Percentiles rank a stretch among this genome's conserved stretches.
Conservation (phyloP, 2,329 filamentous ascomycete species). For the Neopestalotiopsis sp. region DNA sequence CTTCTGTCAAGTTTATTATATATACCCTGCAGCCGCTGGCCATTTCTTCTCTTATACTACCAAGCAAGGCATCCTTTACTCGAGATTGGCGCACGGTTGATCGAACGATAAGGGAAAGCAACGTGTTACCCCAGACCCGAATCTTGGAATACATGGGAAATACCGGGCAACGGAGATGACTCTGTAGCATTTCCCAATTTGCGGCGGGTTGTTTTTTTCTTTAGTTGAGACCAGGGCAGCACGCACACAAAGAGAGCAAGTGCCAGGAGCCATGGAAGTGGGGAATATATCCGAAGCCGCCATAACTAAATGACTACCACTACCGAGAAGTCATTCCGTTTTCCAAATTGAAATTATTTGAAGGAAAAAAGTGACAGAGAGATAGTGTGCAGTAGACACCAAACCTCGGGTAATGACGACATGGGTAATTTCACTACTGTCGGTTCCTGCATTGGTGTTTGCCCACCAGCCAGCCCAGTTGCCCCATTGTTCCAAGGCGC, state of each 20-base stretch:
- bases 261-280: not conserved
- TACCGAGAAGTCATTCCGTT: too few relatives aligned
- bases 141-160: not conserved
- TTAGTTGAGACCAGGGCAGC: not conserved
- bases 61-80: too few relatives aligned
- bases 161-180: not conserved
- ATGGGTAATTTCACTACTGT: constrained; percentile 2
- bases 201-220: not conserved
- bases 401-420: not conserved
- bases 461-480: not conserved
- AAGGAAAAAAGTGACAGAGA: too few relatives aligned
- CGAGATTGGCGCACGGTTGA: not conserved
- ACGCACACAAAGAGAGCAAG: not conserved
- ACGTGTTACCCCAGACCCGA: not conserved
- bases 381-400: too few relatives aligned
- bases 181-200: not conserved
- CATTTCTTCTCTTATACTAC: not conserved
- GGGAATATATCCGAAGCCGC: not conserved
- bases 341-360: too few relatives aligned
- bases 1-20: not conserved
- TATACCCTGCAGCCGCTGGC: not conserved
- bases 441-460: not conserved
- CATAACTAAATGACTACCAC: too few relatives aligned
- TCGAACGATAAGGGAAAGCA: not conserved
- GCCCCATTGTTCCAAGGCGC: not conserved